Percentiles rank a stretch among this genome's conserved stretches.
Evolutionary conservation across 768 basidiomycete species (phyloP).

Genomic region (Lepiota brunneoincarnata): DNA sequence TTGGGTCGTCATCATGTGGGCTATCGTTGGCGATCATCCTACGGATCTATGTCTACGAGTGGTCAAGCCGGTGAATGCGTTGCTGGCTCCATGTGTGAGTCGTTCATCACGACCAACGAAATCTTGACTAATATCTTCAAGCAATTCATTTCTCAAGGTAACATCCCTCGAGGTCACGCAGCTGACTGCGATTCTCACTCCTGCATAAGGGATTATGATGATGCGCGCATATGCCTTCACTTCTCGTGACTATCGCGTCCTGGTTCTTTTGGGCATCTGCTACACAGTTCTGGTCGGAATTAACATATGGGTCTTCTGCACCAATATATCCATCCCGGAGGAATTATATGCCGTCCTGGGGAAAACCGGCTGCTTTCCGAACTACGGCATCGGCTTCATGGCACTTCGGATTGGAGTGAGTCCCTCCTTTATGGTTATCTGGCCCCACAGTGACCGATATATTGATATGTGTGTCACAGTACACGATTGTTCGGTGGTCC

Average conservation of each 20-base stretch:
- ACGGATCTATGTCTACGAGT: conserved; percentile 27
- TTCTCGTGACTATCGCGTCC: conserved; percentile 28
- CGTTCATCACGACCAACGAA: background rate
- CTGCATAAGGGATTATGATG: conserved; percentile 34
- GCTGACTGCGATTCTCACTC: background rate
- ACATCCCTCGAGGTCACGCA: background rate
- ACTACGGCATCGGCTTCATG: conserved; percentile 29
- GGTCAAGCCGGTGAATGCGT: conserved; percentile 26
- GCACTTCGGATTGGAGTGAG: conserved; percentile 32
- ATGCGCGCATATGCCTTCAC: conserved; percentile 44
- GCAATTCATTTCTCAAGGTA: conserved; percentile 43
- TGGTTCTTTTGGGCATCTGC: conserved; percentile 26
- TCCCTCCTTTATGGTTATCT: conserved; percentile 9
- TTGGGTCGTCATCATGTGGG: conserved; percentile 36
- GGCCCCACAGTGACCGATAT: background rate
- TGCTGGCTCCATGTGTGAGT: conserved; percentile 34
- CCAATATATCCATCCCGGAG: conserved; percentile 19
- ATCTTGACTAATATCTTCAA: conserved; percentile 15
- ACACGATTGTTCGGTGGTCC: conserved; percentile 18
- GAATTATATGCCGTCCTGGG: conserved; percentile 21
- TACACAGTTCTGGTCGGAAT: conserved; percentile 30
- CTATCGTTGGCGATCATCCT: conserved; percentile 33
- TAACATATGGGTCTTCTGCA: conserved; percentile 36
- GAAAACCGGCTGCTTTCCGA: conserved; percentile 36
- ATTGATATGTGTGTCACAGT: conserved; percentile 7